Evolutionary conservation across 352 stramenopile species (phyloP).

Genomic region (Thalassiosira mediterranea): DNA sequence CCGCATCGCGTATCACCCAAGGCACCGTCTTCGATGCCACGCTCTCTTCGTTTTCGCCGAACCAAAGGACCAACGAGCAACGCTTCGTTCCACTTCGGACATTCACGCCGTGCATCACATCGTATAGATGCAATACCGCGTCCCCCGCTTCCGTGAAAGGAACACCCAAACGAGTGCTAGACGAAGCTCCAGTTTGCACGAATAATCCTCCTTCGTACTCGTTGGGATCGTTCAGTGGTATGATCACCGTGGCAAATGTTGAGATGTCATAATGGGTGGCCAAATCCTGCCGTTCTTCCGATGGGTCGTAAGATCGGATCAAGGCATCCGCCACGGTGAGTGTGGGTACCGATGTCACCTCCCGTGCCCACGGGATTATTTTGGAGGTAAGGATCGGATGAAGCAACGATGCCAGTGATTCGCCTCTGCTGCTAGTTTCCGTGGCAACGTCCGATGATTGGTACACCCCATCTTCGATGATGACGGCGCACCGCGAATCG

Average conservation of each 20-base stretch:
- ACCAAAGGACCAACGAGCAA: constrained; percentile 7
- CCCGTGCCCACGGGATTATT: constrained; percentile 7
- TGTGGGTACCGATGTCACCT: neutral
- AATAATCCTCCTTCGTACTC: constrained; percentile 4
- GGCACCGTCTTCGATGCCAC: constrained; percentile 1
- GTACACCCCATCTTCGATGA: constrained; percentile 12
- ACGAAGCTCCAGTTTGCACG: neutral
- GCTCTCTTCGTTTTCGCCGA: constrained; percentile 5
- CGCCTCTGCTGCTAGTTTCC: neutral
- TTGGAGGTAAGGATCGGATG: neutral
- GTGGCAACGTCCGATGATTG: no score
- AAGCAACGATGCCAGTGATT: constrained; percentile 5
- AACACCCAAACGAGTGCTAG: neutral
- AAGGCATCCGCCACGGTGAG: constrained; percentile 4
- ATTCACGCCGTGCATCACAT: constrained; percentile 5
- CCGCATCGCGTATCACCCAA: neutral
- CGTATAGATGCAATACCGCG: constrained; percentile 5
- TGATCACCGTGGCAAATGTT: constrained; percentile 1
- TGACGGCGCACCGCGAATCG: no score
- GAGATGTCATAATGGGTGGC: constrained; percentile 1
- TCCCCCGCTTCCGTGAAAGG: neutral
- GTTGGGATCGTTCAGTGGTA: constrained; percentile 8
- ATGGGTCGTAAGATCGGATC: constrained; percentile 5
- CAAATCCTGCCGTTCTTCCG: neutral
- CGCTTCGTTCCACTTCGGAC: neutral